Conservation (phyloP, 345 rosid genomes). For the Eucalyptus curtisii region DNA sequence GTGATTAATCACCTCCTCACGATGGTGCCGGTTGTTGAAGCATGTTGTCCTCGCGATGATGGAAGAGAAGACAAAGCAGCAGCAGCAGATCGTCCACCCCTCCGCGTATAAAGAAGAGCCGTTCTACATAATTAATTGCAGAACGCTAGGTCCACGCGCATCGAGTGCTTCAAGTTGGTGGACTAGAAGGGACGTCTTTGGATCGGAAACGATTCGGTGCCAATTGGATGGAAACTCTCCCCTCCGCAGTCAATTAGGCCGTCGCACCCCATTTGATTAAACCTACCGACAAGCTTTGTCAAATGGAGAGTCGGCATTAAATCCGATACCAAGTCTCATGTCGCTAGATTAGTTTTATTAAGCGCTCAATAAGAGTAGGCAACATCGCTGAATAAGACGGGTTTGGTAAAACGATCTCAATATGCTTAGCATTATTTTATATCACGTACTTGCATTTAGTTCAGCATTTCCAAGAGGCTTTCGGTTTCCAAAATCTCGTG, state of each 20-base stretch:
- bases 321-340: not conserved
- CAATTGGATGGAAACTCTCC: not conserved
- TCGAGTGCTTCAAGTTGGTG: not conserved
- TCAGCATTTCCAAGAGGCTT: rapidly evolving
- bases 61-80: not conserved
- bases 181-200: not conserved
- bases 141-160: not conserved
- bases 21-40: not conserved
- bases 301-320: rapidly evolving
- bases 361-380: not conserved
- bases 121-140: not conserved
- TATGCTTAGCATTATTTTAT: not conserved
- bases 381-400: not conserved
- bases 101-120: not conserved
- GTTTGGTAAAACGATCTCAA: not conserved
- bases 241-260: not conserved
- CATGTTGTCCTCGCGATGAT: not conserved
- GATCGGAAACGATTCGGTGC: not conserved
- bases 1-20: not conserved
- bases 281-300: not conserved
- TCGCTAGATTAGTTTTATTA: not conserved
- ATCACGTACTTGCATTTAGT: too few species aligned
- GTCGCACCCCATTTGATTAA: not conserved
- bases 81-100: not conserved
- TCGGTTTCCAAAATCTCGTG: rapidly evolving